Percentiles rank a stretch among this genome's conserved stretches.
These are phyloP conservation scores for Penicillium sp. DNA, from an alignment of 2,329 filamentous ascomycete genomes.

Conservation along the genomic window DNA sequence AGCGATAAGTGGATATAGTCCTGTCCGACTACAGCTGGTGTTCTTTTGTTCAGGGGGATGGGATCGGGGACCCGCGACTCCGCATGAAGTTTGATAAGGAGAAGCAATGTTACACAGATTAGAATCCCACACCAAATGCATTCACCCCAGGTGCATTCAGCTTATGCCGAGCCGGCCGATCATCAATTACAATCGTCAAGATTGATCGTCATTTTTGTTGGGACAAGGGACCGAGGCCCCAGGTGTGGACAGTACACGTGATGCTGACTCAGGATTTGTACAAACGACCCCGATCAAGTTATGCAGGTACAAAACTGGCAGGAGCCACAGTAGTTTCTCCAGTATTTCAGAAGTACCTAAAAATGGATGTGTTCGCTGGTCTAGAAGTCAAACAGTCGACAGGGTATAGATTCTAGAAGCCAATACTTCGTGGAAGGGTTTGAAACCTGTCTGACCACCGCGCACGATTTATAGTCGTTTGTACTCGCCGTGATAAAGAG, in stretches of 20 bases:
- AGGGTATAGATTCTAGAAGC: too few species aligned
- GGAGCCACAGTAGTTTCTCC: too few species aligned
- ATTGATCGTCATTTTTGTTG: slow-evolving; percentile 10
- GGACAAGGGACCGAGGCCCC: slow-evolving; percentile 14
- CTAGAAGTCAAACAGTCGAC: too few species aligned
- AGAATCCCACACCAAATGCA: not conserved
- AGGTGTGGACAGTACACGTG: slow-evolving; percentile 8
- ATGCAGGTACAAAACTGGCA: not conserved
- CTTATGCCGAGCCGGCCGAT: slow-evolving; percentile 5
- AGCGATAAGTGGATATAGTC: slow-evolving; percentile 10
- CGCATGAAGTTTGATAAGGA: not conserved
- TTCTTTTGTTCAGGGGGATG: slow-evolving; percentile 4
- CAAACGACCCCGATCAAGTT: not conserved
- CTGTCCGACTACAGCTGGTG: not conserved
- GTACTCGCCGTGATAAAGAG: too few species aligned
- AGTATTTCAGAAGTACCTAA: too few species aligned
- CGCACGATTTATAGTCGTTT: too few species aligned
- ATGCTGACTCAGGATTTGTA: slow-evolving; percentile 9
- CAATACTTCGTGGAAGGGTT: too few species aligned
- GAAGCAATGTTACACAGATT: not conserved
- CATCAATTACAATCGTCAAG: slow-evolving; percentile 4
- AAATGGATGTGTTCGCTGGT: too few species aligned
- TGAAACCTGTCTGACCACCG: too few species aligned
- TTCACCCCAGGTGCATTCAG: not conserved
- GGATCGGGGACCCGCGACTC: not conserved